Evolutionary conservation across 306 rosid genomes (phyloP).

Genomic region (Carpinus fangiana): DNA sequence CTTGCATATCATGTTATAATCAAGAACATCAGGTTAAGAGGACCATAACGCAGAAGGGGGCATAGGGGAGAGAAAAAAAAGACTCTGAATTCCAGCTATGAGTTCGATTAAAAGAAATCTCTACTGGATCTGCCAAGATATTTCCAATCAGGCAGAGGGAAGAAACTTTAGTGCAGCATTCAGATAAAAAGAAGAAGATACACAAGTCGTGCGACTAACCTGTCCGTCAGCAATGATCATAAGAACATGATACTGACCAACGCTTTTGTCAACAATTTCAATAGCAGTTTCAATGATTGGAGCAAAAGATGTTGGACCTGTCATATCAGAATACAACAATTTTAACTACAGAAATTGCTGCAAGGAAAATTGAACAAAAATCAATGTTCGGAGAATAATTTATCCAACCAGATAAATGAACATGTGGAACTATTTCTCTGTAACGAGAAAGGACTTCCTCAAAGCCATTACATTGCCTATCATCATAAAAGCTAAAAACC

Average conservation of each 20-base stretch:
- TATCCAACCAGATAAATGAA: constrained; percentile 28
- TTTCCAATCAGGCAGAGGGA: neutral
- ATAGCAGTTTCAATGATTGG: constrained; percentile 37
- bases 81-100: neutral
- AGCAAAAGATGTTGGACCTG: constrained; percentile 41
- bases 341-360: neutral
- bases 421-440: constrained; percentile 27
- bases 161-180: constrained; percentile 4
- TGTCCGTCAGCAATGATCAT: constrained; percentile 42
- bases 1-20: constrained; percentile 10
- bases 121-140: neutral
- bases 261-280: constrained; percentile 23
- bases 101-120: neutral
- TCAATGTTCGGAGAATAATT: neutral
- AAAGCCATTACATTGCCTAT: constrained; percentile 29
- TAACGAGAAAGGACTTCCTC: constrained; percentile 35
- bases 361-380: neutral
- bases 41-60: neutral
- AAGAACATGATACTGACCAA: constrained; percentile 39
- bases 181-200: neutral
- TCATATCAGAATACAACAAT: neutral
- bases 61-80: neutral
- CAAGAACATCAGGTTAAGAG: neutral
- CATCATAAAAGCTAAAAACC: constrained; percentile 34
- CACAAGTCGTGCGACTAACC: constrained; percentile 17